Evolutionary conservation across 225 moss, liverwort and hornwort genomes (phyloP).

Genomic region (Physcomitrellopsis africana): DNA sequence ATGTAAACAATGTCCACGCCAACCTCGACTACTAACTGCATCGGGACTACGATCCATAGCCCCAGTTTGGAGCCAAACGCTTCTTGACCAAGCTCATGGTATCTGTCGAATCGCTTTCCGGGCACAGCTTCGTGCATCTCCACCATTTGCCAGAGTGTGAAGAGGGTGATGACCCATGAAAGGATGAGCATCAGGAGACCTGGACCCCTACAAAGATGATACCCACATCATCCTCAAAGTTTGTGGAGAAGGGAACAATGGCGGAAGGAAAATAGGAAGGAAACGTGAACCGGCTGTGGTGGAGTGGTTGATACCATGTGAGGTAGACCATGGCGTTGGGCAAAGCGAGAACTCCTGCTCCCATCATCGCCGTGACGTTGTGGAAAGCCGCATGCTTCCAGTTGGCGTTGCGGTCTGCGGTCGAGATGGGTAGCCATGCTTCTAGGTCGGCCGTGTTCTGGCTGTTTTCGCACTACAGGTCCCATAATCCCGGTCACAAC

Average conservation of each 20-base stretch:
- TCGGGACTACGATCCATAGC: slow-evolving; percentile 65
- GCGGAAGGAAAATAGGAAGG: neutral
- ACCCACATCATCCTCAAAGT: too few relatives aligned
- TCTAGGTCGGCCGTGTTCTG: too few relatives aligned
- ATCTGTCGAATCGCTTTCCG: slow-evolving; percentile 64
- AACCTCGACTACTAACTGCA: slow-evolving; percentile 54
- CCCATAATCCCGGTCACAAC: too few relatives aligned
- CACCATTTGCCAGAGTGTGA: slow-evolving; percentile 91
- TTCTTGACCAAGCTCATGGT: slow-evolving; percentile 70
- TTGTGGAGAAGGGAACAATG: neutral
- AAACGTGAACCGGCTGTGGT: neutral
- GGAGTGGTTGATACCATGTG: slow-evolving; percentile 55
- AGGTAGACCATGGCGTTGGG: slow-evolving; percentile 65
- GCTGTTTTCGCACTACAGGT: too few relatives aligned
- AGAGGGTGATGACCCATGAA: slow-evolving; percentile 82
- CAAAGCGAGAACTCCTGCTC: slow-evolving; percentile 83
- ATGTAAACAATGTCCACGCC: slow-evolving; percentile 66
- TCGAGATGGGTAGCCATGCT: slow-evolving; percentile 64
- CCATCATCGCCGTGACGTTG: slow-evolving; percentile 97
- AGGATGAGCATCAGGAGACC: slow-evolving; percentile 54
- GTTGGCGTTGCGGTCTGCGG: slow-evolving; percentile 73
- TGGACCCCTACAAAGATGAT: slow-evolving; percentile 51
- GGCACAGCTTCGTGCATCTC: slow-evolving; percentile 80
- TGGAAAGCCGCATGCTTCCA: slow-evolving; percentile 97
- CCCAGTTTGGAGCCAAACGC: slow-evolving; percentile 55